Evolutionary conservation across 768 basidiomycete species (phyloP).

Genomic region (Auricularia auricula-judae): DNA sequence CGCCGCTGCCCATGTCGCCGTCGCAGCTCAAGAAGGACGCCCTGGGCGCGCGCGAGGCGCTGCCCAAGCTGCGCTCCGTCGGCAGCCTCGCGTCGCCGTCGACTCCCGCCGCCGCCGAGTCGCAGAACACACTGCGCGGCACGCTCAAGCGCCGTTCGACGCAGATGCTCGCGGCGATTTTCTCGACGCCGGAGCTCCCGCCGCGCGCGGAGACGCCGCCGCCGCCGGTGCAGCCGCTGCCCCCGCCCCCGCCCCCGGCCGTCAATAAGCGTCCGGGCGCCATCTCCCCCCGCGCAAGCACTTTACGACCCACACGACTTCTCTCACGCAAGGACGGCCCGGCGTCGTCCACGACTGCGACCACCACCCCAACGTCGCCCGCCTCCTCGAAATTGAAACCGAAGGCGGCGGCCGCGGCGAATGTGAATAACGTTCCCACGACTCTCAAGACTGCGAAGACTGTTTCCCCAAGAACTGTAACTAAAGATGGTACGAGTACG

Average conservation of each 20-base stretch:
- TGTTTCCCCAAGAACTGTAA: not conserved
- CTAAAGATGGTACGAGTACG: not conserved
- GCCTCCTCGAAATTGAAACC: too few relatives aligned
- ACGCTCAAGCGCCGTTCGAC: not conserved
- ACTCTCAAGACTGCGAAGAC: not conserved
- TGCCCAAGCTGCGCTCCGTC: not conserved
- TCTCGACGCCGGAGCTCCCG: not conserved
- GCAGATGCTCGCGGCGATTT: not conserved
- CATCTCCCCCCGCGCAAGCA: not conserved
- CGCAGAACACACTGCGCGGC: not conserved
- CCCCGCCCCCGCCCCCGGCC: not conserved
- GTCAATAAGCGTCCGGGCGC: not conserved
- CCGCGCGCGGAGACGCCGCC: not conserved
- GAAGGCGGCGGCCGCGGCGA: too few relatives aligned
- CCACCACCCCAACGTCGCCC: too few relatives aligned
- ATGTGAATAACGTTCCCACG: not conserved
- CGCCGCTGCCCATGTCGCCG: not conserved
- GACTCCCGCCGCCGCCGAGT: not conserved
- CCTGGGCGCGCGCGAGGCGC: not conserved
- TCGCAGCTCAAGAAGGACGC: conserved; percentile 1
- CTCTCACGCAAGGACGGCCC: not conserved
- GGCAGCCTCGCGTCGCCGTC: conserved; percentile 1
- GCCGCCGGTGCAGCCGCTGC: not conserved
- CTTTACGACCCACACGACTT: not conserved
- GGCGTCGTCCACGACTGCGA: not conserved